Conservation (phyloP, 495 filamentous ascomycete genomes). For the Xylaria scruposa region DNA sequence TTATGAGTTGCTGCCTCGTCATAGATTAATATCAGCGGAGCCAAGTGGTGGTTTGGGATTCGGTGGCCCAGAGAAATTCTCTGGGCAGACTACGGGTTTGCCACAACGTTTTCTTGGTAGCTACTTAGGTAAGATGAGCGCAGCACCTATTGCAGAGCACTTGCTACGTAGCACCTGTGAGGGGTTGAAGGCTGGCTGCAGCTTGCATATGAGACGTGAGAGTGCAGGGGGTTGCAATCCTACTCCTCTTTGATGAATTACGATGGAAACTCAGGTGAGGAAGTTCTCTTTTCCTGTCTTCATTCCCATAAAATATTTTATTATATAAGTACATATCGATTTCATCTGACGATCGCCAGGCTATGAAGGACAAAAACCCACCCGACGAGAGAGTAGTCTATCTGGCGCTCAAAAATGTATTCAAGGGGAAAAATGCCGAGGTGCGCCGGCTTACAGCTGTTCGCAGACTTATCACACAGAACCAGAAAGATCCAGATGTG, state of each 20-base stretch:
- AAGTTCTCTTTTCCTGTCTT: neutral
- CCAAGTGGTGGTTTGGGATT: neutral
- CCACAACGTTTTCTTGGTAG: neutral
- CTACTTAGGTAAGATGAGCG: neutral
- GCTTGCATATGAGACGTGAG: neutral
- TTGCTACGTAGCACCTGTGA: conserved; percentile 1
- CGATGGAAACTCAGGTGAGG: neutral
- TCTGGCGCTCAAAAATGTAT: conserved; percentile 27
- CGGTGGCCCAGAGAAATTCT: neutral
- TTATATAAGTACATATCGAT: neutral
- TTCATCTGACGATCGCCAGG: neutral
- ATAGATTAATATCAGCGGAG: neutral
- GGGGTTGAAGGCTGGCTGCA: neutral
- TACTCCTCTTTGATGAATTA: neutral
- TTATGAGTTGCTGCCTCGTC: neutral
- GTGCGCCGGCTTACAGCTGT: neutral
- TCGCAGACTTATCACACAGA: conserved; percentile 11
- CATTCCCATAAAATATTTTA: neutral
- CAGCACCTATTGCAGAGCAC: neutral
- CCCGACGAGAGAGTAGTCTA: conserved; percentile 25
- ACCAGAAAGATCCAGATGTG: neutral
- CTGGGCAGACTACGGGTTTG: neutral
- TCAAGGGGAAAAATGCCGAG: conserved; percentile 20
- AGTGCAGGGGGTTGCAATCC: neutral
- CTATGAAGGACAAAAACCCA: conserved; percentile 20